A percentile compares a stretch with the other conserved stretches of the same genome.
phyloP scores from a whole-genome alignment of 305 asterid genomes.

The Solanum hybrid region DNA sequence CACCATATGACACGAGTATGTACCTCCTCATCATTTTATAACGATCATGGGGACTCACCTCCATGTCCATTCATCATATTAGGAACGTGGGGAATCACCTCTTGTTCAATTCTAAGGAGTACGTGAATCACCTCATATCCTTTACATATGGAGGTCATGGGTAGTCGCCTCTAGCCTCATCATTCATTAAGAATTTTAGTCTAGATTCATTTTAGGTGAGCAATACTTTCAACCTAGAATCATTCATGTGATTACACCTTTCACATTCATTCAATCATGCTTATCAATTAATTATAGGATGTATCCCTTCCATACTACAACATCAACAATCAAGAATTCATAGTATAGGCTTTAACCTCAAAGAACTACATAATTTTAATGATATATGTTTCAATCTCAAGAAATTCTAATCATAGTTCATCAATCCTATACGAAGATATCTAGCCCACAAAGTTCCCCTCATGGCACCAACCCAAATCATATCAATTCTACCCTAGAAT shows the following conservation, averaged over 20 bases:
- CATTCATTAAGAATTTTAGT: no score
- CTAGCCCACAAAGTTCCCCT: neutral
- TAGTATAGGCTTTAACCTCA: neutral
- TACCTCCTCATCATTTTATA: no score
- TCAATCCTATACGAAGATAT: neutral
- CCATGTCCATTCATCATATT: no score
- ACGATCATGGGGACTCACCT: no score
- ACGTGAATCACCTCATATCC: no score
- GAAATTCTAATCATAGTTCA: neutral
- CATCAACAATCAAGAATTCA: neutral
- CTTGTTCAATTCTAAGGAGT: no score
- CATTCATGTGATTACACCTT: neutral
- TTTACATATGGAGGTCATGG: no score
- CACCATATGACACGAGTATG: no score
- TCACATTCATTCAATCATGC: neutral
- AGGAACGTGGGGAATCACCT: no score
- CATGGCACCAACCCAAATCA: neutral
- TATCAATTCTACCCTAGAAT: no score
- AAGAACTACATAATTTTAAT: neutral
- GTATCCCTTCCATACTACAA: neutral
- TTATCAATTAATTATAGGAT: neutral
- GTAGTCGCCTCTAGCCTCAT: no score
- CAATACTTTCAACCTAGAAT: neutral
- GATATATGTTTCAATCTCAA: neutral
- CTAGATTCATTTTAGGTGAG: neutral